Conservation (phyloP, 805 yeast species). For the Saccharomycopsis synnaedendra region DNA sequence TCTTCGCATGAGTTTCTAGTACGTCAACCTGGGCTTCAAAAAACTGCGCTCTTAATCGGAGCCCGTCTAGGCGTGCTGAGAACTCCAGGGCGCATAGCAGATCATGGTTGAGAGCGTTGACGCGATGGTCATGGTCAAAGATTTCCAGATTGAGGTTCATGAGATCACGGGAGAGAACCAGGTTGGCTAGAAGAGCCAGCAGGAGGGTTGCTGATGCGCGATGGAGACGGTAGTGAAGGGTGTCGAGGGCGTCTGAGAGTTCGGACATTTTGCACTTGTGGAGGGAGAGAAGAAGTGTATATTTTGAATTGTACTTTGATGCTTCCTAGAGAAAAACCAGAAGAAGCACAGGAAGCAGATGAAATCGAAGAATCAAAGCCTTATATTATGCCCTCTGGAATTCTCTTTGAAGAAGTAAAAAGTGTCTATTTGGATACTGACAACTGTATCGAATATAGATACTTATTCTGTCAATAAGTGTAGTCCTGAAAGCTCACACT, state of each 20-base stretch:
- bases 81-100: conserved; percentile 22
- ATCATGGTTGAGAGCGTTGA: conserved; percentile 17
- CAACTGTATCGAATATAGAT: too few relatives aligned
- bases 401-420: too few relatives aligned
- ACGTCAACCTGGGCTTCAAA: conserved; percentile 22
- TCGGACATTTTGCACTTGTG: not conserved
- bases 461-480: too few relatives aligned
- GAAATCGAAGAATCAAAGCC: too few relatives aligned
- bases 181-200: conserved; percentile 5
- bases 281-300: too few relatives aligned
- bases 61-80: conserved; percentile 20
- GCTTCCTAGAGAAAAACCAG: too few relatives aligned
- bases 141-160: conserved; percentile 13
- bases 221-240: conserved; percentile 4
- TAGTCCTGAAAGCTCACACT: too few relatives aligned
- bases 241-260: conserved; percentile 5
- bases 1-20: conserved; percentile 18
- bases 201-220: conserved; percentile 7
- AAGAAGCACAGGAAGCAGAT: too few relatives aligned
- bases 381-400: too few relatives aligned
- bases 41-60: conserved; percentile 22
- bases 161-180: conserved; percentile 13
- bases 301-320: too few relatives aligned
- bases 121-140: conserved; percentile 17
- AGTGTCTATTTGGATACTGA: too few relatives aligned